Evolutionary conservation across 108 stramenopile species (phyloP).

Genomic region (Fragilaria crotonensis): DNA sequence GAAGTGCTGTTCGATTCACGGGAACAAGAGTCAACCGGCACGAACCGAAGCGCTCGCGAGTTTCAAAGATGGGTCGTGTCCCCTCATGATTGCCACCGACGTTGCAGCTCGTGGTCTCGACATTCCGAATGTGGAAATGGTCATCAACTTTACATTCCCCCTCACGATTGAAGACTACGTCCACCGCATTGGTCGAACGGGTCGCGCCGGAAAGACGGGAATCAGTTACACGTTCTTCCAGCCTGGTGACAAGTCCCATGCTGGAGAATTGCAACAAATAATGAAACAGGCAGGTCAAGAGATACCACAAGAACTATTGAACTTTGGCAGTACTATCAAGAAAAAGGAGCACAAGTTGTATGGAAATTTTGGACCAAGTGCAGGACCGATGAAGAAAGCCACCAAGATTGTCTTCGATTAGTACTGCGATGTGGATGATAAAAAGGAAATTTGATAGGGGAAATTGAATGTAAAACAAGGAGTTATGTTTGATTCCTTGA

Average conservation of each 20-base stretch:
- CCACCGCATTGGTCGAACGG: constrained; percentile 96
- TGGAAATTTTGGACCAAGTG: constrained; percentile 89
- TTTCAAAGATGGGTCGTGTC: constrained; percentile 84
- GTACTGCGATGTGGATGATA: too few relatives aligned
- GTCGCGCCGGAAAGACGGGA: constrained; percentile 96
- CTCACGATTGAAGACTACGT: constrained; percentile 95
- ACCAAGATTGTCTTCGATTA: constrained; percentile 39
- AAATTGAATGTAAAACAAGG: too few relatives aligned
- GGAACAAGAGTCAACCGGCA: constrained; percentile 90
- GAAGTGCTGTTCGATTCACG: constrained; percentile 90
- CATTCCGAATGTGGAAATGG: constrained; percentile 96
- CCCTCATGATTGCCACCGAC: constrained; percentile 95
- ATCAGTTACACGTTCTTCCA: constrained; percentile 95
- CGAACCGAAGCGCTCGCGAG: constrained; percentile 84
- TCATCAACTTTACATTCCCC: constrained; percentile 96
- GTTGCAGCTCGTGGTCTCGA: constrained; percentile 97
- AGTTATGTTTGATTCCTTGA: too few relatives aligned
- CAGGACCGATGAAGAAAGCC: constrained; percentile 56
- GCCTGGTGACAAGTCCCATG: constrained; percentile 90
- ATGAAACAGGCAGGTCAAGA: constrained; percentile 91
- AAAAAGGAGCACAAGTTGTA: constrained; percentile 99
- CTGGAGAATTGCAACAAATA: constrained; percentile 95
- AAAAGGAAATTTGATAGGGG: too few relatives aligned
- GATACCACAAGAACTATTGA: constrained; percentile 86
- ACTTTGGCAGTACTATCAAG: constrained; percentile 97